Conservation (phyloP, 1,284 basidiomycete genomes). For the Paramarasmius palmivorus region DNA sequence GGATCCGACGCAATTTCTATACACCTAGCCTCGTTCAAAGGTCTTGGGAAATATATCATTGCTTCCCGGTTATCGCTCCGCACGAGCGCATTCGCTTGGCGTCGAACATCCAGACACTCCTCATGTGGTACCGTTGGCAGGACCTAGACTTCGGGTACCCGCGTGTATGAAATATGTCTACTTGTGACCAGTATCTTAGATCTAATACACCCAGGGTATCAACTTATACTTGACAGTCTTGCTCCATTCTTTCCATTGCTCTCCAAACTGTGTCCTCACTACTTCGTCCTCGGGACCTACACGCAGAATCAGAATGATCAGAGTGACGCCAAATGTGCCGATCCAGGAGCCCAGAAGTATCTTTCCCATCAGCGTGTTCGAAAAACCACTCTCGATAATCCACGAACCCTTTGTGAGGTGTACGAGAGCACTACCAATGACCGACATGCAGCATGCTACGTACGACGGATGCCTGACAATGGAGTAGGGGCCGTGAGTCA, state of each 20-base stretch:
- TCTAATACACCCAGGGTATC: too few relatives aligned
- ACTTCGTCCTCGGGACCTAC: neutral
- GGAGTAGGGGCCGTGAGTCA: slow-evolving; percentile 1
- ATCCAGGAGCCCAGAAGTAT: neutral
- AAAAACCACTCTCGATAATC: slow-evolving; percentile 4
- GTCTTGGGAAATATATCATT: too few relatives aligned
- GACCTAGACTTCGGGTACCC: too few relatives aligned
- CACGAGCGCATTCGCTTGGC: too few relatives aligned
- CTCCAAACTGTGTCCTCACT: slow-evolving; percentile 2
- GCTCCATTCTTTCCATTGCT: slow-evolving; percentile 4
- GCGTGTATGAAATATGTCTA: too few relatives aligned
- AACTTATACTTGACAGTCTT: neutral
- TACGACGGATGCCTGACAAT: slow-evolving; percentile 6
- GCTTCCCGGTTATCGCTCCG: too few relatives aligned
- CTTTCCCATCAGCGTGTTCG: neutral
- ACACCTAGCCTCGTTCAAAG: too few relatives aligned
- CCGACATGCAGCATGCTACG: neutral
- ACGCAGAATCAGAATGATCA: neutral
- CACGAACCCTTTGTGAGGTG: slow-evolving; percentile 1
- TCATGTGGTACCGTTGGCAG: too few relatives aligned
- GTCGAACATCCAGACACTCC: too few relatives aligned
- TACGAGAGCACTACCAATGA: neutral
- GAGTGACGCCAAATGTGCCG: neutral
- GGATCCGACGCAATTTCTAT: too few relatives aligned
- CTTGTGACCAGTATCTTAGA: too few relatives aligned